These are phyloP conservation scores for Coemansia sp. DNA, from an alignment of 192 early-diverging fungal species.

Conservation along the genomic window DNA sequence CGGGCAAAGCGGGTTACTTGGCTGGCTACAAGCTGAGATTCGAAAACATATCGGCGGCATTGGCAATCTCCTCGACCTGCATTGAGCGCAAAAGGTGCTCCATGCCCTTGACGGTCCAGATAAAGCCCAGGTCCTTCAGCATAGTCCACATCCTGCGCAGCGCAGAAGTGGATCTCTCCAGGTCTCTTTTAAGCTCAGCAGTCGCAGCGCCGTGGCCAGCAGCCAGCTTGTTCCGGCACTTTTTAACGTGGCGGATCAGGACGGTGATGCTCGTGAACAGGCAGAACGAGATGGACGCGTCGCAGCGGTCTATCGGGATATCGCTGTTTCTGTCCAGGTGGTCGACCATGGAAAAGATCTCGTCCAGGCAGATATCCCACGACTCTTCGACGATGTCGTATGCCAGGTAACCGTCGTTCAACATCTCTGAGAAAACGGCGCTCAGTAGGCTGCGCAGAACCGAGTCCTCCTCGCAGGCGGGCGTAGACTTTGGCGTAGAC, in stretches of 20 bases:
- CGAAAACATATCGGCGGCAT: constrained; percentile 34
- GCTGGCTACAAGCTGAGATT: constrained; percentile 17
- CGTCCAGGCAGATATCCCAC: constrained; percentile 36
- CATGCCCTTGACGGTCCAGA: constrained; percentile 39
- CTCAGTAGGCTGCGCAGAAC: constrained; percentile 37
- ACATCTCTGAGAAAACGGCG: constrained; percentile 31
- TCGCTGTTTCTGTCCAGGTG: constrained; percentile 46
- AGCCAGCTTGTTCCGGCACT: constrained; percentile 19
- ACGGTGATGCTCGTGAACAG: constrained; percentile 42
- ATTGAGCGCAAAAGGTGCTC: constrained; percentile 40
- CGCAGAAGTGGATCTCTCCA: constrained; percentile 8
- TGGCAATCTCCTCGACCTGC: constrained; percentile 50
- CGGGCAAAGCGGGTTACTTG: too few relatives aligned
- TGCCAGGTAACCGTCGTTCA: constrained; percentile 44
- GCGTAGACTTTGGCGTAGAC: not conserved
- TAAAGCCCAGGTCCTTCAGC: constrained; percentile 42
- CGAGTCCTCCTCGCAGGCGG: constrained; percentile 24
- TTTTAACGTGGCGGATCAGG: constrained; percentile 38
- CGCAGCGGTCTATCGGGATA: constrained; percentile 47
- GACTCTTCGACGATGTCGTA: constrained; percentile 44
- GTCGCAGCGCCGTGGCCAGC: not conserved
- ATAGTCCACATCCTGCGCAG: constrained; percentile 42
- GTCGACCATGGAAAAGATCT: constrained; percentile 24
- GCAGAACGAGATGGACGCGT: constrained; percentile 37
- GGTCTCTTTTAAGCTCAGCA: constrained; percentile 9